Percentiles rank a stretch among this genome's conserved stretches.
These are phyloP conservation scores for Microcera coccophila DNA, from an alignment of 2,329 filamentous ascomycete genomes.

Conservation along the genomic window DNA sequence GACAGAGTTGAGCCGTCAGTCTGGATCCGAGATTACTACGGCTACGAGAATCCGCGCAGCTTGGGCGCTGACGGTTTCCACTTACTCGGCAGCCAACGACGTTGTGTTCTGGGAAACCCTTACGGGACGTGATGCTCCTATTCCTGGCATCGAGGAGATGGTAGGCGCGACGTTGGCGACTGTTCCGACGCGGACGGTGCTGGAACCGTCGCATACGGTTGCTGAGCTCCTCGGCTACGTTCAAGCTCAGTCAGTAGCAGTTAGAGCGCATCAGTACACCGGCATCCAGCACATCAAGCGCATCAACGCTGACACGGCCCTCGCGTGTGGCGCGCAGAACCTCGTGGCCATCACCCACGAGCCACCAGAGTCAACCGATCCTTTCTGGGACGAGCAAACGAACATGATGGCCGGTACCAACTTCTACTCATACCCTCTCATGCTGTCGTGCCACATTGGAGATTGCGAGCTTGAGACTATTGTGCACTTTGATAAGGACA, in stretches of 20 bases:
- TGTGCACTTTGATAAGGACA: constrained; percentile 16
- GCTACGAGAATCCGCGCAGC: constrained; percentile 20
- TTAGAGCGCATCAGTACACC: constrained; percentile 10
- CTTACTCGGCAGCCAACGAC: constrained; percentile 15
- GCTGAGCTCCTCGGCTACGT: constrained; percentile 7
- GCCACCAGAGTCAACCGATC: constrained; percentile 1
- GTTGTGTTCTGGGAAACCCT: constrained; percentile 24
- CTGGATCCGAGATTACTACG: constrained; percentile 13
- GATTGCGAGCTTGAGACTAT: constrained; percentile 16
- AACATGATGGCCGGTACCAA: constrained; percentile 24
- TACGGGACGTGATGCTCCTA: constrained; percentile 20
- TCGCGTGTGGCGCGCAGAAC: constrained; percentile 20
- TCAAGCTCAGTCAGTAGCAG: constrained; percentile 11
- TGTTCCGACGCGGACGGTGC: constrained; percentile 11
- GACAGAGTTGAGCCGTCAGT: neutral
- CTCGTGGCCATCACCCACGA: constrained; percentile 21
- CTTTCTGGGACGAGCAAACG: constrained; percentile 16
- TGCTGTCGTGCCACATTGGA: constrained; percentile 19
- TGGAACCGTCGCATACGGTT: constrained; percentile 3
- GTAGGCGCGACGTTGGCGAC: constrained; percentile 17
- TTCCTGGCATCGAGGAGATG: constrained; percentile 18
- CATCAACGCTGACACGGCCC: constrained; percentile 9
- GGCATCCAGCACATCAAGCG: constrained; percentile 20
- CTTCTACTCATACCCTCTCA: constrained; percentile 24
- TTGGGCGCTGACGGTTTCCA: constrained; percentile 19